Conservation (phyloP, 2,329 filamentous ascomycete genomes). For the Ascochyta rabiei region DNA sequence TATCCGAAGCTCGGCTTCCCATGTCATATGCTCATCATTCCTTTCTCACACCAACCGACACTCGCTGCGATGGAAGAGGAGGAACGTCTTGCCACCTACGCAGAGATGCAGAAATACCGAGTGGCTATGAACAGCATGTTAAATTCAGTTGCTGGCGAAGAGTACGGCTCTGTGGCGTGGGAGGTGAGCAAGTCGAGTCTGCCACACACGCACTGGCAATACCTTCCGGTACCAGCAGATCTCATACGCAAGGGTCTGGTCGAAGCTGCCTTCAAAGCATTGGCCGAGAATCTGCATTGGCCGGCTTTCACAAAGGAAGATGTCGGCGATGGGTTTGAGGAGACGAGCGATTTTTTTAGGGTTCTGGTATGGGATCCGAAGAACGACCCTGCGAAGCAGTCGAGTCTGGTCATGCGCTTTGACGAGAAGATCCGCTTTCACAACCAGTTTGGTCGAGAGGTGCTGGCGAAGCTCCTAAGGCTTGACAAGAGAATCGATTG, state of each 20-base stretch:
- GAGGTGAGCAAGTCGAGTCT: conserved; percentile 84
- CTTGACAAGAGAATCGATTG: conserved; percentile 81
- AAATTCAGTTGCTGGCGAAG: conserved; percentile 52
- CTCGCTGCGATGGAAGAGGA: conserved; percentile 68
- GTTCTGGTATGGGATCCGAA: conserved; percentile 76
- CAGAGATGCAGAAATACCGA: conserved; percentile 85
- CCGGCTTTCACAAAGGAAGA: conserved; percentile 57
- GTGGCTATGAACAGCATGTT: conserved; percentile 81
- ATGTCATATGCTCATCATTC: conserved; percentile 88
- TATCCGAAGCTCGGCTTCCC: conserved; percentile 79
- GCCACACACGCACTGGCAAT: conserved; percentile 93
- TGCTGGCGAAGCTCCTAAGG: conserved; percentile 84
- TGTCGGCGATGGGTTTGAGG: conserved; percentile 51
- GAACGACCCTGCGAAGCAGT: conserved; percentile 62
- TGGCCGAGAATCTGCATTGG: conserved; percentile 76
- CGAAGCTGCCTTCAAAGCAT: conserved; percentile 85
- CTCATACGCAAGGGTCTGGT: conserved; percentile 75
- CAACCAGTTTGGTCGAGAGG: conserved; percentile 85
- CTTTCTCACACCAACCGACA: conserved; percentile 80
- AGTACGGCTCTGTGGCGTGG: conserved; percentile 85
- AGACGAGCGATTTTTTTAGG: conserved; percentile 72
- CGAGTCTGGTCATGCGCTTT: conserved; percentile 76
- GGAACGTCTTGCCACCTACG: conserved; percentile 65
- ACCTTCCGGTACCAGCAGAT: conserved; percentile 74
- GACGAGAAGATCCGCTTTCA: conserved; percentile 78